A percentile compares a stretch with the other conserved stretches of the same genome.
phyloP scores from a whole-genome alignment of 2,329 filamentous ascomycete species.

The Paecilomyces fulvus region DNA sequence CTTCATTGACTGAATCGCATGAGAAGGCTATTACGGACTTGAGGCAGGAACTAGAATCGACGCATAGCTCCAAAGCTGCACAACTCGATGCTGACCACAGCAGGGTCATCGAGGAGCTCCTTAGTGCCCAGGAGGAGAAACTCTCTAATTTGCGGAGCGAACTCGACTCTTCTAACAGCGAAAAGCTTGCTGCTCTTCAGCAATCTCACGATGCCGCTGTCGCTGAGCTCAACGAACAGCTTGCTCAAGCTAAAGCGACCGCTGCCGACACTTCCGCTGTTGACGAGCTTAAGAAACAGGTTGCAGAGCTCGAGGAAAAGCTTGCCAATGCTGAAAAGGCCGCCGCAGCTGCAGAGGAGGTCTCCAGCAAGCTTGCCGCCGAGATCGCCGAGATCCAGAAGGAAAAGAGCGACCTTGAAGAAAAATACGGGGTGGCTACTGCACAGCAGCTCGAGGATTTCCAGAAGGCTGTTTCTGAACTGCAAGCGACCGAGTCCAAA shows the following conservation, averaged over 20 bases:
- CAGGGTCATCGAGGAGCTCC: conserved; percentile 32
- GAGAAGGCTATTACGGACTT: conserved; percentile 22
- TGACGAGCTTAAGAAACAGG: conserved; percentile 32
- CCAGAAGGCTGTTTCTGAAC: conserved; percentile 69
- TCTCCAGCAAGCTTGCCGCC: conserved; percentile 34
- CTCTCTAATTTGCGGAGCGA: conserved; percentile 27
- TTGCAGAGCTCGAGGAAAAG: conserved; percentile 54
- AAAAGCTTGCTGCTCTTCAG: conserved; percentile 28
- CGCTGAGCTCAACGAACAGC: conserved; percentile 24
- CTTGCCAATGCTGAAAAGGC: conserved; percentile 39
- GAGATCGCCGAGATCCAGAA: conserved; percentile 37
- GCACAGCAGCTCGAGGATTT: conserved; percentile 69
- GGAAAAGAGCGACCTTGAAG: conserved; percentile 40
- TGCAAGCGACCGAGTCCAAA: conserved; percentile 63
- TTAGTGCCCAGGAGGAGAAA: conserved; percentile 32
- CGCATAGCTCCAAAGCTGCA: conserved; percentile 24
- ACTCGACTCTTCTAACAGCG: conserved; percentile 26
- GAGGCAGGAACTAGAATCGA: conserved; percentile 29
- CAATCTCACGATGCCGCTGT: conserved; percentile 27
- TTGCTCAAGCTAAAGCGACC: conserved; percentile 26
- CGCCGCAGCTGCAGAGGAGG: conserved; percentile 33
- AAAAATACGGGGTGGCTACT: conserved; percentile 24
- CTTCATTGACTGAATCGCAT: conserved; percentile 20
- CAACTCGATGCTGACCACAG: conserved; percentile 31
- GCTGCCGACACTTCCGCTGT: conserved; percentile 29